Evolutionary conservation across 371 early-diverging fungal genomes (phyloP), one percentile per base, ranked within the genome.

Genomic region (Circinella minor): DNA sequence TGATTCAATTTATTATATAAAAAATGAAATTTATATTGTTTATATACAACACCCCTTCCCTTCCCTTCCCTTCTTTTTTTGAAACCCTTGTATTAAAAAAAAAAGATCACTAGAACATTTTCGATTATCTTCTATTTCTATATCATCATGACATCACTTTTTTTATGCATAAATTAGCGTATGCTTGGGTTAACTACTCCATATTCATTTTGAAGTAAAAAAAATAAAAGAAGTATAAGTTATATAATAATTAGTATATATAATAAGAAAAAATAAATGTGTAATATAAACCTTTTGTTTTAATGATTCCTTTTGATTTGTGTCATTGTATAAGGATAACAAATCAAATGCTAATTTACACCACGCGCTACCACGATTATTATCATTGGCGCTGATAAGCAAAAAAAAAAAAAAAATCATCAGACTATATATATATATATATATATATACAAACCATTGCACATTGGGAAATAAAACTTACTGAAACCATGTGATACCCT

Each of bases 401-500:
- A 5, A 57, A 10, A 57, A 57, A 10, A 57, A 34, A 20, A 57
- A 57, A 27, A 13, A 57, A 57, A 57, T 57, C 57, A 57, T 57
- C 57, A 57, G 57, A 57, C 57, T 34, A 4, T 27, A 14, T n/a
- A 27, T 27, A 27, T 27, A 27, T 27, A 27, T 27, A 27, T 27
- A 27, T 27, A 27, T 27, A 27, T 27, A 27, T 27, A 27, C 27
- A 15, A 51, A 4, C 51, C 14, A n/a, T n/a, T 5, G 27, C 1
- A 18, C 57, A 18, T 34, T 54, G 9, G 9, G 54, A 57, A 57
- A 57, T 7, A 57, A 57, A 27, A 34, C 43, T 66, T 61, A 71
- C 71, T 64, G 36, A 66, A 71, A 66, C 54, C 67, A 59, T 71
- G 66, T 61, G 55, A 71, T 55, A 27, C 66, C 71, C 60, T 71